A percentile compares a stretch with the other conserved stretches of the same genome.
Conservation (phyloP, 2,329 filamentous ascomycete genomes). For the Ophiostoma perfectum region DNA sequence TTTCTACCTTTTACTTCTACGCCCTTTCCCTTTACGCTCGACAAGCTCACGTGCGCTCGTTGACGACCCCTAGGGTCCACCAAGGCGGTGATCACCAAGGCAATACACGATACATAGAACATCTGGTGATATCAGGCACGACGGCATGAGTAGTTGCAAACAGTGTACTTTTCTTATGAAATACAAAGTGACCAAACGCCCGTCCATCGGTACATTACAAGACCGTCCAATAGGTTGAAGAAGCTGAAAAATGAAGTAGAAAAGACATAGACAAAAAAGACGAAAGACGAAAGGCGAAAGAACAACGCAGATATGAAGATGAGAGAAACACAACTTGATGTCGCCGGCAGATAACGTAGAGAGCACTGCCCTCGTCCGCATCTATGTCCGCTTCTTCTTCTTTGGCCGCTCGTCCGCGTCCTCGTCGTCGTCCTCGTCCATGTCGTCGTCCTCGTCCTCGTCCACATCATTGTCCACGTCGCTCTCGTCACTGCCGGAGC, state of each 20-base stretch:
- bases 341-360: no score
- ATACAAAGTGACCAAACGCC: constrained; percentile 15
- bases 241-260: neutral
- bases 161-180: constrained; percentile 1
- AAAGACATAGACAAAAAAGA: neutral
- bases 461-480: constrained; percentile 50
- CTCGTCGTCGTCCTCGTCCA: constrained; percentile 36
- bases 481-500: constrained; percentile 62
- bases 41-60: constrained; percentile 7
- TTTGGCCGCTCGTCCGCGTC: constrained; percentile 36
- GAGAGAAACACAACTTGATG: constrained; percentile 4
- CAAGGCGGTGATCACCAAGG: neutral
- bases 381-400: constrained; percentile 40
- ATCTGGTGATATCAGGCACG: neutral
- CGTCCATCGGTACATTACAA: neutral
- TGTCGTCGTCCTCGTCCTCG: constrained; percentile 44
- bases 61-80: neutral
- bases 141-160: neutral
- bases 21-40: neutral
- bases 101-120: neutral
- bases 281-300: neutral
- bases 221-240: neutral
- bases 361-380: neutral
- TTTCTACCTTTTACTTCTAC: neutral
- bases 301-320: neutral